Conservation (phyloP, 371 early-diverging fungal genomes). For the Zychaea mexicana region DNA sequence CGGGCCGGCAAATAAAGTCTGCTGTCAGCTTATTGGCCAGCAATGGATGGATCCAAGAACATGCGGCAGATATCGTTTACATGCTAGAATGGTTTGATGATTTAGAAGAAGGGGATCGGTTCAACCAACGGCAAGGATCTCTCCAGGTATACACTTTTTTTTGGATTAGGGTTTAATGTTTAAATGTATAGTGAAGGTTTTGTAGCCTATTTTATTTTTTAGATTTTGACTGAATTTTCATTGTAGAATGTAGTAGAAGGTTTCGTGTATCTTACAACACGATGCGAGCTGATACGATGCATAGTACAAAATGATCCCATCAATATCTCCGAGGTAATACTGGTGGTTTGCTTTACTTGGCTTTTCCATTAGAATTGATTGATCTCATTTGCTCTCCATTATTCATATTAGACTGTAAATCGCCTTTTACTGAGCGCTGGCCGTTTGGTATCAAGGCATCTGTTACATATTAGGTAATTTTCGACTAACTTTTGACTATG, state of each 20-base stretch:
- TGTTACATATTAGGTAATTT: slow-evolving; percentile 36
- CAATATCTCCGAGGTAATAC: slow-evolving; percentile 20
- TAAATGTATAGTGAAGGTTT: too few species aligned
- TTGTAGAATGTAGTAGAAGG: slow-evolving; percentile 33
- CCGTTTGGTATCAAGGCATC: slow-evolving; percentile 21
- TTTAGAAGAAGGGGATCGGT: slow-evolving; percentile 20
- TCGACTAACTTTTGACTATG: too few species aligned
- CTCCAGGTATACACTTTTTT: not conserved
- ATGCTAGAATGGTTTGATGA: slow-evolving; percentile 33
- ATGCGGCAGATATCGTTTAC: slow-evolving; percentile 19
- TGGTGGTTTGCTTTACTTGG: not conserved
- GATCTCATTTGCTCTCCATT: too few species aligned
- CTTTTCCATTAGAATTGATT: too few species aligned
- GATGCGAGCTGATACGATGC: slow-evolving; percentile 26
- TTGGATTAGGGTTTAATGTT: not conserved
- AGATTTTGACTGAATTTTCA: too few species aligned
- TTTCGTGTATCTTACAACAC: slow-evolving; percentile 34
- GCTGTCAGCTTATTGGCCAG: slow-evolving; percentile 18
- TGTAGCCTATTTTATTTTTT: too few species aligned
- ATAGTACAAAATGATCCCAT: slow-evolving; percentile 18
- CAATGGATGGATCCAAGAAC: slow-evolving; percentile 25
- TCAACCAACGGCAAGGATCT: not conserved
- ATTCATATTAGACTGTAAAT: slow-evolving; percentile 19
- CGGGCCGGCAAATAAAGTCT: slow-evolving; percentile 19
- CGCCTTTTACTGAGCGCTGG: slow-evolving; percentile 25